Evolutionary conservation across 257 asterid genomes (phyloP).

Genomic region (Solanum bulbocastanum): DNA sequence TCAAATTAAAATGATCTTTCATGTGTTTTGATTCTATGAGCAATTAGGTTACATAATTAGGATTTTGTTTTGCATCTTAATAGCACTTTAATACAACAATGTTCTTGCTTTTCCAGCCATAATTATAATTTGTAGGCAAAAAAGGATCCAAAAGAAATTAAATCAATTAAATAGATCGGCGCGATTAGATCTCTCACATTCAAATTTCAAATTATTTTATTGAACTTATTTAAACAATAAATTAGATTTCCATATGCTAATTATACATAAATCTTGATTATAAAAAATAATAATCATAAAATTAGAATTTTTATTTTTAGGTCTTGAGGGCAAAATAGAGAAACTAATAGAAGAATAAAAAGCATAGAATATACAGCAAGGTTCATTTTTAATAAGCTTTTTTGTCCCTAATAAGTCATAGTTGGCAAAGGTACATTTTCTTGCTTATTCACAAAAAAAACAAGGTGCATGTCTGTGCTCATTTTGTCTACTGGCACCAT

Average conservation of each 20-base stretch:
- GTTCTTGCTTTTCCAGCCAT: slow-evolving; percentile 7
- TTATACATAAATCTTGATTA: background rate
- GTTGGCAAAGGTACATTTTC: slow-evolving; percentile 21
- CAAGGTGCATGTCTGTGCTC: background rate
- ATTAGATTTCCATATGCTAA: background rate
- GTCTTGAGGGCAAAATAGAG: background rate
- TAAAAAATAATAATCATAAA: background rate
- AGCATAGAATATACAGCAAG: background rate
- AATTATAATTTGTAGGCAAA: background rate
- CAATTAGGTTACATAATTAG: slow-evolving; percentile 5
- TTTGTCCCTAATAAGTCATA: background rate
- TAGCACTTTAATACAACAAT: slow-evolving; percentile 7
- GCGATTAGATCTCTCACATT: slow-evolving; percentile 1
- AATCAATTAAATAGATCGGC: background rate
- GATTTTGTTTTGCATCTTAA: slow-evolving; percentile 13
- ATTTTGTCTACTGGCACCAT: slow-evolving; percentile 12
- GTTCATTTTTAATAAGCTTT: background rate
- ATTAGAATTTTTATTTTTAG: background rate
- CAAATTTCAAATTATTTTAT: background rate
- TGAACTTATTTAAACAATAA: background rate
- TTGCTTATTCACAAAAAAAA: background rate
- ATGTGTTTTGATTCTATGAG: slow-evolving; percentile 43
- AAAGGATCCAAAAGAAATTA: slow-evolving; percentile 1
- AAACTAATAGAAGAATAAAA: background rate
- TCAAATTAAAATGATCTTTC: slow-evolving; percentile 9